Percentiles rank a stretch among this genome's conserved stretches.
Evolutionary conservation across 208 protist genomes (phyloP).

Genomic region (Herpetomonas tarakana): DNA sequence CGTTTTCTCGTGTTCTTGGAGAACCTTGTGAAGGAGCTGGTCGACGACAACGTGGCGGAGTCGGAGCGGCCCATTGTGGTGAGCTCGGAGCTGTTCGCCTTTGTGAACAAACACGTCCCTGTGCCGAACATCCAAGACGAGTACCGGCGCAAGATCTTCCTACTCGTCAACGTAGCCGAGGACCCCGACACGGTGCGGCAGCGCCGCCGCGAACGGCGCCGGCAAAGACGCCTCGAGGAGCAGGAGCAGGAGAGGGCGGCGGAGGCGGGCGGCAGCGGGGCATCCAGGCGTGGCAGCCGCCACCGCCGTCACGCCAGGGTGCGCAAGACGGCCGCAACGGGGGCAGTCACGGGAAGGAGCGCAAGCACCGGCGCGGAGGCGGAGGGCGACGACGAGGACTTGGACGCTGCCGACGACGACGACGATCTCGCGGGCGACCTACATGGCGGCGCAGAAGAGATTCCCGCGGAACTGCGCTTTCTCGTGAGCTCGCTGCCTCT

Average conservation of each 20-base stretch:
- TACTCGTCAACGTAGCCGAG: slow-evolving; percentile 85
- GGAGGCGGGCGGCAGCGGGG: background rate
- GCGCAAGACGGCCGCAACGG: background rate
- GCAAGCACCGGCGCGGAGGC: background rate
- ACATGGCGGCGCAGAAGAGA: slow-evolving; percentile 45
- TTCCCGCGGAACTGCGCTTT: slow-evolving; percentile 81
- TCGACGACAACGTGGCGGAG: slow-evolving; percentile 43
- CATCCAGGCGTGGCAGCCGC: too few species aligned
- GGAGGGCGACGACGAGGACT: background rate
- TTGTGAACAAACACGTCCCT: slow-evolving; percentile 70
- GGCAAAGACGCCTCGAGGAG: background rate
- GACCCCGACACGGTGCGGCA: slow-evolving; percentile 39
- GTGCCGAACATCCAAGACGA: slow-evolving; percentile 90
- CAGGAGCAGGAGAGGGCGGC: slow-evolving; percentile 3
- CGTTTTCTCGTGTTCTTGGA: slow-evolving; percentile 83
- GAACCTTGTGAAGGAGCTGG: slow-evolving; percentile 67
- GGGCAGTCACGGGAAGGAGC: slow-evolving; percentile 7
- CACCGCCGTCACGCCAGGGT: background rate
- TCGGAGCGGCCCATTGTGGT: slow-evolving; percentile 55
- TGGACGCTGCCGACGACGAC: background rate
- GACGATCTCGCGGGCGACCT: slow-evolving; percentile 19
- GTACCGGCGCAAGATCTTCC: slow-evolving; percentile 88
- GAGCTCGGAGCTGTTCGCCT: slow-evolving; percentile 70
- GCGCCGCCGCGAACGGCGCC: slow-evolving; percentile 9
- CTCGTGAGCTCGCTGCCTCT: slow-evolving; percentile 85